These are phyloP conservation scores for Penicillium maclennaniae DNA, from an alignment of 495 filamentous ascomycete species.

Conservation along the genomic window DNA sequence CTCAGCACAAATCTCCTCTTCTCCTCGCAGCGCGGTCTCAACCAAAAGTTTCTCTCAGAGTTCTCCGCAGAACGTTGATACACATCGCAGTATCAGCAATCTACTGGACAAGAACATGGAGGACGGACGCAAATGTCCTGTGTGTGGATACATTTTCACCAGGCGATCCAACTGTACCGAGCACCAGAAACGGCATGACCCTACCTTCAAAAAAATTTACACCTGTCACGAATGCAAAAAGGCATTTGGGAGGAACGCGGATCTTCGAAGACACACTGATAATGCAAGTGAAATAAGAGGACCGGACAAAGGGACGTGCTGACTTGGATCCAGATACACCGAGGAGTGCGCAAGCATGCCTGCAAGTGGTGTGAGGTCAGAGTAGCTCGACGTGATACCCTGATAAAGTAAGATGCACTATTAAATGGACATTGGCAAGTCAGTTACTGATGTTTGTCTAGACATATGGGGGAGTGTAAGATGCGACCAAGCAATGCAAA, in stretches of 20 bases:
- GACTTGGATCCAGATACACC: conserved; percentile 12
- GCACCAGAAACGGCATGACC: conserved; percentile 87
- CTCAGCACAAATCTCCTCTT: not conserved
- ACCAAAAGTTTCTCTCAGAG: not conserved
- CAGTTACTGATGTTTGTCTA: conserved; percentile 7
- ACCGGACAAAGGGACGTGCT: not conserved
- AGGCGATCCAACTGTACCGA: conserved; percentile 87
- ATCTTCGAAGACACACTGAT: conserved; percentile 75
- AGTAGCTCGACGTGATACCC: conserved; percentile 8
- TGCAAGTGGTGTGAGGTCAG: conserved; percentile 12
- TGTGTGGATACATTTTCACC: conserved; percentile 79
- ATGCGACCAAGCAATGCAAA: not conserved
- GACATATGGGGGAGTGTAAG: conserved; percentile 7
- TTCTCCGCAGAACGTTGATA: not conserved
- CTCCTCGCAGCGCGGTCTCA: not conserved
- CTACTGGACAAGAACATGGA: conserved; percentile 4
- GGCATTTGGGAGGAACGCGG: conserved; percentile 63
- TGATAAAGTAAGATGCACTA: conserved; percentile 8
- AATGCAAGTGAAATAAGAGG: conserved; percentile 52
- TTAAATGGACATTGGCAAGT: not conserved
- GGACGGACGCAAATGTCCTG: conserved; percentile 63
- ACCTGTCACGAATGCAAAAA: conserved; percentile 58
- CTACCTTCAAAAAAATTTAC: conserved; percentile 65
- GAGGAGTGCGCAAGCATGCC: conserved; percentile 8
- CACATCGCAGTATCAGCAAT: not conserved